These are phyloP conservation scores for Phytophthora constricta DNA, from an alignment of 352 stramenopile species.

Conservation along the genomic window DNA sequence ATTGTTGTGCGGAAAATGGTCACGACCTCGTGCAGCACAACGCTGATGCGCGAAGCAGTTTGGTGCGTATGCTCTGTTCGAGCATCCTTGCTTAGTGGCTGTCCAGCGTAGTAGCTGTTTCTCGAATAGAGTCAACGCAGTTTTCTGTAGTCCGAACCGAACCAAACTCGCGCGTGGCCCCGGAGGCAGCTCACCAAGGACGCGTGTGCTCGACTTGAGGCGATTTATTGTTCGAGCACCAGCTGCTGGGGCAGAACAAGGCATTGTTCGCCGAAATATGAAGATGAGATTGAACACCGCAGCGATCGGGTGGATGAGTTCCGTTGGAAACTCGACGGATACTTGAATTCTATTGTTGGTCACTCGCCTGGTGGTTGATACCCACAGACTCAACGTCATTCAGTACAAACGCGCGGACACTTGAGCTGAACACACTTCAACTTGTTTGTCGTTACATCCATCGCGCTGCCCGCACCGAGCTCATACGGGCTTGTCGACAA, in stretches of 20 bases:
- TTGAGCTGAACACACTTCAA: not conserved
- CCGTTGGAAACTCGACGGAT: not conserved
- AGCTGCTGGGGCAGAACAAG: not conserved
- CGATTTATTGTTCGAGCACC: not conserved
- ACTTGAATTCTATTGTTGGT: not conserved
- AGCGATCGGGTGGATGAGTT: not conserved
- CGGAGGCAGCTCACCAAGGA: not conserved
- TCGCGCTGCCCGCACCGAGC: too few relatives aligned
- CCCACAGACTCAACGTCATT: not conserved
- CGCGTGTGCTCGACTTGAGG: not conserved
- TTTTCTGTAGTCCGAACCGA: not conserved
- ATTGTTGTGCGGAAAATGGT: not conserved
- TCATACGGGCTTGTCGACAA: not conserved
- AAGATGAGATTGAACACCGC: not conserved
- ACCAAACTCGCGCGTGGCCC: too few relatives aligned
- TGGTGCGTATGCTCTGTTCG: not conserved
- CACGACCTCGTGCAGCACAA: too few relatives aligned
- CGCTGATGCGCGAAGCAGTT: too few relatives aligned
- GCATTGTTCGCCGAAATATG: not conserved
- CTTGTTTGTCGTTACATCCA: not conserved
- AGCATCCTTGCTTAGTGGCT: not conserved
- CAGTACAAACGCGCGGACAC: not conserved
- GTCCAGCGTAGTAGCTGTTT: not conserved
- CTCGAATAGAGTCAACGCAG: not conserved
- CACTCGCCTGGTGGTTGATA: not conserved